These are phyloP conservation scores for Tetrahymena malaccensis DNA, from an alignment of 73 alveolate species.

Conservation along the genomic window DNA sequence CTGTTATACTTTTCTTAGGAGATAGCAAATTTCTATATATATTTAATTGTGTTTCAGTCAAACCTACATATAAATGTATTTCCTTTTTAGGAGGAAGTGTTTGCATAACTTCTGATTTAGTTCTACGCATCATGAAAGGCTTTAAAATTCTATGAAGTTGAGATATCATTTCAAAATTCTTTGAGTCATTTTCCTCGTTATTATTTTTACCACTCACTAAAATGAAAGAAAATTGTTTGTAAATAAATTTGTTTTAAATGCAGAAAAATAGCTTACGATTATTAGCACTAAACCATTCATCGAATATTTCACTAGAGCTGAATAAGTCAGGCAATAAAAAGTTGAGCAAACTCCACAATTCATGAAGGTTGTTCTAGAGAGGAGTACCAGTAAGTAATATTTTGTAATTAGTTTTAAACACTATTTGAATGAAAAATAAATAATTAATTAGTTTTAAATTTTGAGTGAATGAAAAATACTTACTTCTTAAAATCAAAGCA, in stretches of 20 bases:
- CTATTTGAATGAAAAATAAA: conserved; percentile 48
- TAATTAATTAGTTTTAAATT: background rate
- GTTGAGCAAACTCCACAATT: conserved; percentile 93
- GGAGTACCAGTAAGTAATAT: conserved; percentile 95
- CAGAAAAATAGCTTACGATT: background rate
- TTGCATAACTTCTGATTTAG: conserved; percentile 94
- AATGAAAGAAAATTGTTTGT: conserved; percentile 24
- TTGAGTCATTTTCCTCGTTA: conserved; percentile 83
- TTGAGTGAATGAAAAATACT: background rate
- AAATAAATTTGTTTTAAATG: background rate
- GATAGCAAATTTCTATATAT: conserved; percentile 60
- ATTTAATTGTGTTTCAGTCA: conserved; percentile 72
- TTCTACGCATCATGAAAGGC: conserved; percentile 94
- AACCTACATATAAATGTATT: conserved; percentile 77
- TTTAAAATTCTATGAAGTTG: conserved; percentile 86
- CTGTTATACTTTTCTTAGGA: conserved; percentile 38
- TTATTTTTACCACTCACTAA: conserved; percentile 28
- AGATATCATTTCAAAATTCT: conserved; percentile 80
- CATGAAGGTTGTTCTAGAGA: conserved; percentile 94
- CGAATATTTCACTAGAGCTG: conserved; percentile 77
- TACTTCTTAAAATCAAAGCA: conserved; percentile 8
- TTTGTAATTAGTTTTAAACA: conserved; percentile 78
- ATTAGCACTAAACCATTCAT: conserved; percentile 77
- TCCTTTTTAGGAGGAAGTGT: conserved; percentile 93
- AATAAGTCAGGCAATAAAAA: conserved; percentile 95